These are phyloP conservation scores for Melocanna baccifera DNA, from an alignment of 176 grass and related monocot genomes.

Conservation along the genomic window DNA sequence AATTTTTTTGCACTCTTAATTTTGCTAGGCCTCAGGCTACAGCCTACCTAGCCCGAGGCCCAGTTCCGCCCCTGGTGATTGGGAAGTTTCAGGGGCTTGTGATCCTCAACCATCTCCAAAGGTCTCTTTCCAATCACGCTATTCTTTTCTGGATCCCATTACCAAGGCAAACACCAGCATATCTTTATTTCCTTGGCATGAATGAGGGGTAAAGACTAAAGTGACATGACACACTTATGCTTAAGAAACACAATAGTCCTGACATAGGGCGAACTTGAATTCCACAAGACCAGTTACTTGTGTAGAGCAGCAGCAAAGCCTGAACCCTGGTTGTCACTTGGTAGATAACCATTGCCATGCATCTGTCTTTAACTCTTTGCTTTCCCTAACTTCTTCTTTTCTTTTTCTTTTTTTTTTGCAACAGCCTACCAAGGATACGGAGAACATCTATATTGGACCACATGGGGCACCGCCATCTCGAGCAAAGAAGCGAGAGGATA, in stretches of 20 bases:
- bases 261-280: neutral
- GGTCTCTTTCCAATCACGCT: conserved; percentile 29
- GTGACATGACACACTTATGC: neutral
- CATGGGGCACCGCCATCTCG: conserved; percentile 72
- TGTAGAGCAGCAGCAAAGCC: neutral
- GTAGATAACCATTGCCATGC: conserved; percentile 7
- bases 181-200: conserved; percentile 11
- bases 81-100: conserved; percentile 52
- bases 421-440: conserved; percentile 59
- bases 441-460: conserved; percentile 85
- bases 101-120: conserved; percentile 59
- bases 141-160: conserved; percentile 14
- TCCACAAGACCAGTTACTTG: neutral
- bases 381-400: neutral
- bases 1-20: too few species aligned
- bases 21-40: too few species aligned
- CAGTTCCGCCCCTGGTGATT: too few species aligned
- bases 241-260: conserved; percentile 24
- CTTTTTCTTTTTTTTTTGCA: neutral
- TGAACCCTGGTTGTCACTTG: neutral
- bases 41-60: too few species aligned
- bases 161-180: neutral
- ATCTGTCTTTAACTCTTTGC: neutral
- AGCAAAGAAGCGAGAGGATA: conserved; percentile 63
- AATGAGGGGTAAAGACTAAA: neutral